These are phyloP conservation scores for Fragaria iinumae DNA, from an alignment of 306 rosid species.

Conservation along the genomic window DNA sequence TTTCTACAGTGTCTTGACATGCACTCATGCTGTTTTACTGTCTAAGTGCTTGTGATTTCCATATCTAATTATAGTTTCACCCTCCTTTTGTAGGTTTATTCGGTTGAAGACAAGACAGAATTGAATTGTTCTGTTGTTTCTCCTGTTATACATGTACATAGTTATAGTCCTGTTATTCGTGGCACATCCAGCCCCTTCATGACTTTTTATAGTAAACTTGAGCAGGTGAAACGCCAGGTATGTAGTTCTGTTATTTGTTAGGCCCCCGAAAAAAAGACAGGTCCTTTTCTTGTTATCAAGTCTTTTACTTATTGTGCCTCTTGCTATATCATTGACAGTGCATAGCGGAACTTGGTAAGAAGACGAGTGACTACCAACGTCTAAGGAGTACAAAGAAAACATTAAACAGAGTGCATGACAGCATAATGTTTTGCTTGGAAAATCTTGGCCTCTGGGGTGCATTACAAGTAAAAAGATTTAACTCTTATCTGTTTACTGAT, in stretches of 20 bases:
- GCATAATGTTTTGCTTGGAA: slow-evolving; percentile 58
- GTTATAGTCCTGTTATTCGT: slow-evolving; percentile 44
- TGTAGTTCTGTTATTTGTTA: slow-evolving; percentile 15
- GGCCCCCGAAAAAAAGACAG: background rate
- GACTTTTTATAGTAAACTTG: slow-evolving; percentile 39
- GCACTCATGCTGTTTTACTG: background rate
- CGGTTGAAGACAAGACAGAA: slow-evolving; percentile 53
- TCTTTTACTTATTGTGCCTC: slow-evolving; percentile 8
- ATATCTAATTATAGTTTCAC: slow-evolving; percentile 10
- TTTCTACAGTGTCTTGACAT: background rate
- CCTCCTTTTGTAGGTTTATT: slow-evolving; percentile 56
- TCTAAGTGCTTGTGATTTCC: background rate
- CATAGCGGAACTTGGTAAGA: slow-evolving; percentile 45
- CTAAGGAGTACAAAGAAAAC: slow-evolving; percentile 56
- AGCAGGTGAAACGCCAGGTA: slow-evolving; percentile 65
- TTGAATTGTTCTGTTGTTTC: slow-evolving; percentile 61
- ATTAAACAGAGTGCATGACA: slow-evolving; percentile 69
- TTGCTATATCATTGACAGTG: slow-evolving; percentile 52
- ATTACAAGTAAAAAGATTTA: slow-evolving; percentile 56
- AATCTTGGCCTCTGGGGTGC: slow-evolving; percentile 92
- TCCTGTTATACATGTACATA: slow-evolving; percentile 45
- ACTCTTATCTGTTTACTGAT: slow-evolving; percentile 19
- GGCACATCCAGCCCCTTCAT: slow-evolving; percentile 32
- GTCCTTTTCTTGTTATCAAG: background rate
- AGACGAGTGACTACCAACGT: slow-evolving; percentile 46